phyloP scores from a whole-genome alignment of 176 grass and related monocot genomes.

The Carex littledalei region DNA sequence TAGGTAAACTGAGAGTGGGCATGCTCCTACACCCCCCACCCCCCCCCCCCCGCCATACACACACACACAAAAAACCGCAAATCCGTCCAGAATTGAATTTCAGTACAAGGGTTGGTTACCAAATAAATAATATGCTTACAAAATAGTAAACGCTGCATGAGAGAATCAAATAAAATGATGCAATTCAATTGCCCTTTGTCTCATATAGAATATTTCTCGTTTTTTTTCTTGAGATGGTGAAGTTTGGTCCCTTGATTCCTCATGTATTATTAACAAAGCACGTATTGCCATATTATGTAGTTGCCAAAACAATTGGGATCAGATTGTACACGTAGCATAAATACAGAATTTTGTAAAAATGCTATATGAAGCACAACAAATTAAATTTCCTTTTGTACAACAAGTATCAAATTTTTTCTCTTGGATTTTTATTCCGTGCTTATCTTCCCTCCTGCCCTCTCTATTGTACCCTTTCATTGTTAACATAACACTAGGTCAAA shows the following conservation, averaged over 20 bases:
- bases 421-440: background rate
- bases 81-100: too few species aligned
- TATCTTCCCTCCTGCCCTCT: background rate
- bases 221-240: background rate
- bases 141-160: background rate
- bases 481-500: background rate
- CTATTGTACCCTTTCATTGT: background rate
- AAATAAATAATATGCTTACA: background rate
- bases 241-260: background rate
- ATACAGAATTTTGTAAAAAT: background rate
- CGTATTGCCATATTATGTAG: background rate
- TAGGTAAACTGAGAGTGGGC: too few species aligned
- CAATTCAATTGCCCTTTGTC: background rate
- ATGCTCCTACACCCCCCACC: too few species aligned
- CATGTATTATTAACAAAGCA: background rate
- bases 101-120: too few species aligned
- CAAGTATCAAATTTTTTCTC: background rate
- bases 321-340: background rate
- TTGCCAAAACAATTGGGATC: background rate
- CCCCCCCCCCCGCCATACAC: too few species aligned
- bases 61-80: too few species aligned
- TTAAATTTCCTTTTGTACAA: background rate
- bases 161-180: background rate
- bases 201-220: background rate
- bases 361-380: background rate